phyloP scores from a whole-genome alignment of 139 green algal genomes.

The Picochlorum sp. region DNA sequence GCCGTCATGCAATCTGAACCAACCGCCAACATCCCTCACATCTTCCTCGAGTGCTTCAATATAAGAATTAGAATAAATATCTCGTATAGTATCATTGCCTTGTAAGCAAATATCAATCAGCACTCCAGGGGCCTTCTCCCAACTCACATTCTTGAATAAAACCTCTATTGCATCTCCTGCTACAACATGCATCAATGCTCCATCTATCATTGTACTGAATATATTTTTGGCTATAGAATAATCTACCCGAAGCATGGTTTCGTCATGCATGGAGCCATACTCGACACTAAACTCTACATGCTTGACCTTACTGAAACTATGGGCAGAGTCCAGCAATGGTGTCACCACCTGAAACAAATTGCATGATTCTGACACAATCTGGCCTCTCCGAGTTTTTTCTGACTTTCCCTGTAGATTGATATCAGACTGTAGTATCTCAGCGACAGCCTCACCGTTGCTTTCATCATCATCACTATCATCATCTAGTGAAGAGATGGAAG shows the following conservation, averaged over 20 bases:
- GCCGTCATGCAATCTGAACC: background rate
- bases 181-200: conserved; percentile 13
- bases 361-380: background rate
- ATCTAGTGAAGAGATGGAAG: background rate
- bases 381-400: too few species aligned
- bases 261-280: too few species aligned
- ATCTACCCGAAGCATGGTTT: too few species aligned
- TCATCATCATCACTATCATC: background rate
- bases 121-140: conserved; percentile 14
- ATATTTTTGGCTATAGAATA: too few species aligned
- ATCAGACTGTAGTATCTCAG: too few species aligned
- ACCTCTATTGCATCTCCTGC: conserved; percentile 20
- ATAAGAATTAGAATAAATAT: background rate
- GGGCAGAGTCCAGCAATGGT: background rate
- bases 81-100: background rate
- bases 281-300: background rate
- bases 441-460: background rate
- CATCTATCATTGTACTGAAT: conserved; percentile 3
- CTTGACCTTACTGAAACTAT: background rate
- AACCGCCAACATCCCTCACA: conserved; percentile 1
- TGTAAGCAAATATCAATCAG: conserved; percentile 8
- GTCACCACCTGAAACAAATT: background rate
- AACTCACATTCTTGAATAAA: conserved; percentile 4
- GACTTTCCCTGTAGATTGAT: too few species aligned
- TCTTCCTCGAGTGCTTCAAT: background rate